Conservation (phyloP, 1,284 basidiomycete species). For the Cutaneotrichosporon mucoides region DNA sequence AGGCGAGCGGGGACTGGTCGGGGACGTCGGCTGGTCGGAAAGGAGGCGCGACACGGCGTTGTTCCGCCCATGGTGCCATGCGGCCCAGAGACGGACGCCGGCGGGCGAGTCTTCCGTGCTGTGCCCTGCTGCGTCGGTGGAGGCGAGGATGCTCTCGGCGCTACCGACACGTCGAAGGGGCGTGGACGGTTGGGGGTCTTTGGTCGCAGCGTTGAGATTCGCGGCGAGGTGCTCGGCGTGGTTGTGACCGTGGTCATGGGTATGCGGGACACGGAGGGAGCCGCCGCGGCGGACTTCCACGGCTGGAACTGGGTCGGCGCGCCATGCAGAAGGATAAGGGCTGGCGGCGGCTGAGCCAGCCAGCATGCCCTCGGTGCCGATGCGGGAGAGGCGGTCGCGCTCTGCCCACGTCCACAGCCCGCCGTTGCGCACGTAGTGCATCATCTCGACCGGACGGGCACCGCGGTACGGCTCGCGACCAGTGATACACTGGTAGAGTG, state of each 20-base stretch:
- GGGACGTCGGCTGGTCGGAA: not conserved
- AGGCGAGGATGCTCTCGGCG: conserved; percentile 33
- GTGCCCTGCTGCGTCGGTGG: conserved; percentile 19
- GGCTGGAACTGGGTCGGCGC: conserved; percentile 15
- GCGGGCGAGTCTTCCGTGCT: conserved; percentile 7
- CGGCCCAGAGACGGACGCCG: conserved; percentile 36
- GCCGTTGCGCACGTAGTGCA: conserved; percentile 50
- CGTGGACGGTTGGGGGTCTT: conserved; percentile 20
- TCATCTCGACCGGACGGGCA: conserved; percentile 48
- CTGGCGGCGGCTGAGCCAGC: conserved; percentile 13
- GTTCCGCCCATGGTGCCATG: conserved; percentile 26
- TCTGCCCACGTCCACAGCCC: conserved; percentile 53
- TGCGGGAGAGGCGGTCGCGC: conserved; percentile 33
- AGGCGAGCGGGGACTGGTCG: not conserved
- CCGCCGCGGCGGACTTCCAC: conserved; percentile 27
- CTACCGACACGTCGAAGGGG: conserved; percentile 23
- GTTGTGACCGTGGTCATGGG: not conserved
- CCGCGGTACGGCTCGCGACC: conserved; percentile 52
- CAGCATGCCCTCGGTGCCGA: conserved; percentile 19
- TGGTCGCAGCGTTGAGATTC: not conserved
- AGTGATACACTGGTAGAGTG: conserved; percentile 51
- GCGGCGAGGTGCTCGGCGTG: conserved; percentile 13
- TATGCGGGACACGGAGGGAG: conserved; percentile 28
- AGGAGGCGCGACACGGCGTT: conserved; percentile 9
- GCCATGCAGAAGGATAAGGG: conserved; percentile 40